Percentiles rank a stretch among this genome's conserved stretches.
Conservation (phyloP, 345 rosid species). For the Microcos paniculata region DNA sequence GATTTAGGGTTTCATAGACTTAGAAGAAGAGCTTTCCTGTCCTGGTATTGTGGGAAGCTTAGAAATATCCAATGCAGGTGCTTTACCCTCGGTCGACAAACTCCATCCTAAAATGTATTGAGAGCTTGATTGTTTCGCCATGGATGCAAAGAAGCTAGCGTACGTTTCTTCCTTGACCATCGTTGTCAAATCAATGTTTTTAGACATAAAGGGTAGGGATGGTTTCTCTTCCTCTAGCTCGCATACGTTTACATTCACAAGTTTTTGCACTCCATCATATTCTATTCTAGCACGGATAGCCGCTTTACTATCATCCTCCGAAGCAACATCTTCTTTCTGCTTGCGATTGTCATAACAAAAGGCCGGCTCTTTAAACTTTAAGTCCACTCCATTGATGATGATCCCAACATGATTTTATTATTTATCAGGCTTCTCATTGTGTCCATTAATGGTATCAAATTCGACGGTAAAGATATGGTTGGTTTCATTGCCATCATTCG, state of each 20-base stretch:
- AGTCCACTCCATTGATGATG: constrained; percentile 45
- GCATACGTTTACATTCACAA: constrained; percentile 40
- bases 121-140: constrained; percentile 48
- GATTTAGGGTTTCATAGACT: constrained; percentile 5
- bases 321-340: constrained; percentile 4
- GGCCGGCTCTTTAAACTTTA: constrained; percentile 3
- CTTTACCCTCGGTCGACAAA: constrained; percentile 40
- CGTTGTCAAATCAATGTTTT: neutral
- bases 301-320: constrained; percentile 41
- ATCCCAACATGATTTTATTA: constrained; percentile 49
- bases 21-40: constrained; percentile 17
- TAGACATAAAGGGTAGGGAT: constrained; percentile 30
- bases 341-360: neutral
- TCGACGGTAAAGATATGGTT: constrained; percentile 54
- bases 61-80: constrained; percentile 39
- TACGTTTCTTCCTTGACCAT: constrained; percentile 35
- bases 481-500: neutral
- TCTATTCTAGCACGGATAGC: constrained; percentile 56
- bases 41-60: constrained; percentile 42
- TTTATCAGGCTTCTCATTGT: constrained; percentile 13
- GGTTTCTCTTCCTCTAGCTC: constrained; percentile 39
- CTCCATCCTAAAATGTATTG: constrained; percentile 84
- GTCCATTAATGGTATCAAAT: constrained; percentile 46
- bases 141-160: constrained; percentile 73
- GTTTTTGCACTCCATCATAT: constrained; percentile 40